Percentiles rank a stretch among this genome's conserved stretches.
Evolutionary conservation across 1,284 basidiomycete genomes (phyloP).

Genomic region (Tetrapyrgos nigripes): DNA sequence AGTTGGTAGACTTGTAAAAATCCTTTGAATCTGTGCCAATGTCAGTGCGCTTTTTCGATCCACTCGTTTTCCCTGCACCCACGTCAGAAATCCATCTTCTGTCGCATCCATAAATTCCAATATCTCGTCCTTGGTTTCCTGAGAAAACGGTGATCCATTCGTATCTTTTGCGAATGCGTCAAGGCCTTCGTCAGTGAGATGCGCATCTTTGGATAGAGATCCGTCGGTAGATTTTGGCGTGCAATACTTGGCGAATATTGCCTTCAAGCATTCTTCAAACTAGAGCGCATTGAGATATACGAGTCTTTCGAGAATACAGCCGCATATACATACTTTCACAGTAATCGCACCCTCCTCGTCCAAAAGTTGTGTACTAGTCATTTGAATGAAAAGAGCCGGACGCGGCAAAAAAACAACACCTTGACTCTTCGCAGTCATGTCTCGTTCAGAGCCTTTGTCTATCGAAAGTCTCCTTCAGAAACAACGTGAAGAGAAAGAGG

Average conservation of each 20-base stretch:
- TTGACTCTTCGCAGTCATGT: slow-evolving; percentile 35
- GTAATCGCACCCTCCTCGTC: slow-evolving; percentile 72
- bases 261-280: slow-evolving; percentile 69
- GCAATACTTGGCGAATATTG: slow-evolving; percentile 80
- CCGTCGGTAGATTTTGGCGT: slow-evolving; percentile 45
- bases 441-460: slow-evolving; percentile 67
- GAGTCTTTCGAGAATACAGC: neutral
- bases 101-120: slow-evolving; percentile 77
- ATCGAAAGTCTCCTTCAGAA: slow-evolving; percentile 87
- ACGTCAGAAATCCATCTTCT: slow-evolving; percentile 77
- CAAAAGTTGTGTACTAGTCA: slow-evolving; percentile 42
- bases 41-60: no score
- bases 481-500: slow-evolving; percentile 88
- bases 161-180: slow-evolving; percentile 80
- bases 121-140: slow-evolving; percentile 79
- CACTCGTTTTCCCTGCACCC: no score
- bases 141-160: slow-evolving; percentile 74
- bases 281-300: slow-evolving; percentile 30
- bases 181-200: slow-evolving; percentile 61
- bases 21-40: slow-evolving; percentile 64
- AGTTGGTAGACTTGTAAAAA: slow-evolving; percentile 82
- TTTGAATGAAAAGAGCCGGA: slow-evolving; percentile 3
- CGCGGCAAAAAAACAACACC: neutral
- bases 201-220: slow-evolving; percentile 28
- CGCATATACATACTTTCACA: slow-evolving; percentile 51